Evolutionary conservation across 805 yeast genomes (phyloP), one percentile per base, ranked within the genome.

Genomic region (Priceomyces castillae): DNA sequence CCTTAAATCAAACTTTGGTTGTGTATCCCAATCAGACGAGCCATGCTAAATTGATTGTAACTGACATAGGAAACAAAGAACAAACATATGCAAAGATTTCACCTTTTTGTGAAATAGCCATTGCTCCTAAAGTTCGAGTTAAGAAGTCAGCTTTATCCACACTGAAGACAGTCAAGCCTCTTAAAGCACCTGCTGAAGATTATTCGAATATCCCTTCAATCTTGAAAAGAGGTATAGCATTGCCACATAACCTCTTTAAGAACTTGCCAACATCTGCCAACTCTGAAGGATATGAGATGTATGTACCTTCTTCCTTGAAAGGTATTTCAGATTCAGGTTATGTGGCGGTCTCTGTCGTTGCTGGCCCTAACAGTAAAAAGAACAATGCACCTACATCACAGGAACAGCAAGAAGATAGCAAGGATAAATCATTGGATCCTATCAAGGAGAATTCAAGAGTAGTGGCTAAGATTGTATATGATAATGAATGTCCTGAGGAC

Each of bases 81-180:
- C 34, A 63, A 59, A 2, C 33, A 59, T 61, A 84, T 47, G 74
- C 86, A 0, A 73, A 76, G 47, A 60, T 87, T 2, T 71, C 82
- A 2, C 80, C 85, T 0, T 76, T 76, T 45, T 77, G 90, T 16
- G 88, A 86, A 50, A 76, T 87, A 11, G 76, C 84, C 43, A 82
- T 92, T 22, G 88, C 95, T 5, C 97, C 98, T 2, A 69, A 64
- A 40, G 53, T 54, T 7, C 47, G 62, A 43, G 61, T 51, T 26
- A 62, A 60, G 43, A 60, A 59, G 34, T 44, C 56, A 18, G 47
- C 37, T 4, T 28, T 62, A n/a, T 53, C 67, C 1, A 55, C 62
- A 1, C 54, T 61, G 17, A 58, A 62, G 37, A 40, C 54, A 1
- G 44, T 53, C 1, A 58, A 51, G 20, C 44, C 65, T 48, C 37